Base-by-base conservation (phyloP, 2,329 filamentous ascomycete genomes). In the Hawksworthiomyces lignivorus region DNA sequence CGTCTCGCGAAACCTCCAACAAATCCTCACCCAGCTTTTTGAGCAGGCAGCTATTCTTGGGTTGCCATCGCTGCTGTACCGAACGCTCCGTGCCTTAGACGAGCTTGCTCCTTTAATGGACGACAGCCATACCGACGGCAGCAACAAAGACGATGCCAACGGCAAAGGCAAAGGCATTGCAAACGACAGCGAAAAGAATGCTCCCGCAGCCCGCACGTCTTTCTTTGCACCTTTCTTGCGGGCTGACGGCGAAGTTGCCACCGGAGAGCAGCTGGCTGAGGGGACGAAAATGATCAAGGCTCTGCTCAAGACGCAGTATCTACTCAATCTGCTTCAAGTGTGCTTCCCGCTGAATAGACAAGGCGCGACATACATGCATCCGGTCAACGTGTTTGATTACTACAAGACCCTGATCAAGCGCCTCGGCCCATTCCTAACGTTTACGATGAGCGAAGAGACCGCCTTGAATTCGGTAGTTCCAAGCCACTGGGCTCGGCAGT, bases 361-460 rank as follows among this genome's bases (percentile, higher is more conserved):
- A 20, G 71, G 76, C 39, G 67, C 67, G 9, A 74, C 78, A 22
- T 74, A 82, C 10, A 84, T 96, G 54, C 79, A 77, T 41, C 74
- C 79, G 20, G 75, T 94, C 52, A 94, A 94, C 55, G 73, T 94
- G 18, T 87, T 82, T 24, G 90, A 97, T 58, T 82, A 87, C 58
- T 94, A 94, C 57, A 69, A 78, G 33, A 64, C 70, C n/a, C 66
- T 96, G 28, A 73, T 94, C 19, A 75, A 78, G 48, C 79, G 80
- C 20, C 72, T 97, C 26, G 88, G 87, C 4, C 80, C 80, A 19
- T 66, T 98, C 14, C 74, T 96, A 50, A 77, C 84, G 31, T 82
- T 82, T 39, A 84, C 87, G 45, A 72, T 94, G n/a, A 82, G 82
- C 61, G 90, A 98, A 60, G 85, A 94, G 50, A 84, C 89, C 27